Base-by-base conservation (phyloP, 108 stramenopile species). In the Skeletonema potamos region DNA sequence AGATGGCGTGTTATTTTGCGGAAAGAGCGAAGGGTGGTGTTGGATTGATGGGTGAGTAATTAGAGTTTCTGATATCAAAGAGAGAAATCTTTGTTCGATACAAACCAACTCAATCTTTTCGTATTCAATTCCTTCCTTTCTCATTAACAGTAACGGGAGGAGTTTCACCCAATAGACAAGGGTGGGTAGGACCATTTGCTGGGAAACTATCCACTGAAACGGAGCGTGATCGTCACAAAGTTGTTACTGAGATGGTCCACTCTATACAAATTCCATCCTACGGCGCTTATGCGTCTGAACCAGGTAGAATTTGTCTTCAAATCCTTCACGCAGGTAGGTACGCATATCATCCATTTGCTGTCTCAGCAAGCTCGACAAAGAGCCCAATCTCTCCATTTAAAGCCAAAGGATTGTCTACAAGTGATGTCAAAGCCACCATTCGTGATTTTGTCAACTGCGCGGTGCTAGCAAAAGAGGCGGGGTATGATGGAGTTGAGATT, bases 401-500 rank as follows among this genome's bases (percentile, higher is more conserved):
- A 17, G 97, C 99, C 22, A 68, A 78, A 57, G 97, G 71, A n/a
- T 41, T 99, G 36, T 81, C 81, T 37, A 74, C 66, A 7, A 56
- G 67, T 8, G 95, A 93, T 26, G 82, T 99, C 7, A 58, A 91
- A 37, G 26, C 65, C 10, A 98, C 98, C 20, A 88, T 98, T 18
- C 67, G 85, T 34, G 99, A 98, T 62, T 99, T 93, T 85, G 92
- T 84, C 15, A 71, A 85, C 57, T 89, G 90, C 58, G 96, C 99
- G 0, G 84, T 70, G 41, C 73, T 97, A 41, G 96, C 99, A 27
- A 79, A 83, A 69, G 76, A 93, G 62, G 97, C 94, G 3, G 99
- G 99, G 32, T 99, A 98, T 74, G 98, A 98, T 66, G 99, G 99
- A 36, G 98, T 99, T 1, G 99, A 99, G 84, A 85, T 99, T 56